These are phyloP conservation scores for Theileria parva DNA, from an alignment of 169 alveolate genomes.

Conservation along the genomic window DNA sequence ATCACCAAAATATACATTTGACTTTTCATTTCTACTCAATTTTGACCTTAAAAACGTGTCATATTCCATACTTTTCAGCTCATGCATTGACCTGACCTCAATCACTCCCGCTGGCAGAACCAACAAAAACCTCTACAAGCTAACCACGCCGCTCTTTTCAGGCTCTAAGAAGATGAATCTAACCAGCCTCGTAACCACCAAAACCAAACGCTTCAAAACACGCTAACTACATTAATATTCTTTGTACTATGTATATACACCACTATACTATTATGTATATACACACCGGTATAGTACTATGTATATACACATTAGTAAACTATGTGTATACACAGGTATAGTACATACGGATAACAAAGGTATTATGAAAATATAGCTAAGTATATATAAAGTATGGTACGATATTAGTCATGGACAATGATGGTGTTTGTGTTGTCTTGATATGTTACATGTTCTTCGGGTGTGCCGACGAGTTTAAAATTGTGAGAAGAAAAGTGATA, in stretches of 20 bases:
- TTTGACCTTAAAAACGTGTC: slow-evolving; percentile 32
- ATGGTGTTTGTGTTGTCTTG: slow-evolving; percentile 11
- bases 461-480: neutral
- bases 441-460: neutral
- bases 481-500: slow-evolving; percentile 24
- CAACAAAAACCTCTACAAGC: slow-evolving; percentile 35
- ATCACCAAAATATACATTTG: slow-evolving; percentile 33
- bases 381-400: neutral
- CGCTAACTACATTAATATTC: neutral
- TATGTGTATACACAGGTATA: neutral
- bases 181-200: neutral
- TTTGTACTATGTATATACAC: neutral
- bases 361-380: neutral
- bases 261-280: neutral
- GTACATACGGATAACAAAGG: neutral
- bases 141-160: slow-evolving; percentile 21
- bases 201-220: slow-evolving; percentile 15
- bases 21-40: slow-evolving; percentile 45
- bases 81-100: slow-evolving; percentile 46
- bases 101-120: slow-evolving; percentile 1
- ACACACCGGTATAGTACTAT: neutral
- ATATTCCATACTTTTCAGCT: slow-evolving; percentile 23
- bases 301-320: neutral
- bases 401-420: neutral
- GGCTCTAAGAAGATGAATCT: slow-evolving; percentile 5